Percentiles rank a stretch among this genome's conserved stretches.
phyloP scores from a whole-genome alignment of 176 grass and related monocot genomes.

The Phyllostachys edulis region DNA sequence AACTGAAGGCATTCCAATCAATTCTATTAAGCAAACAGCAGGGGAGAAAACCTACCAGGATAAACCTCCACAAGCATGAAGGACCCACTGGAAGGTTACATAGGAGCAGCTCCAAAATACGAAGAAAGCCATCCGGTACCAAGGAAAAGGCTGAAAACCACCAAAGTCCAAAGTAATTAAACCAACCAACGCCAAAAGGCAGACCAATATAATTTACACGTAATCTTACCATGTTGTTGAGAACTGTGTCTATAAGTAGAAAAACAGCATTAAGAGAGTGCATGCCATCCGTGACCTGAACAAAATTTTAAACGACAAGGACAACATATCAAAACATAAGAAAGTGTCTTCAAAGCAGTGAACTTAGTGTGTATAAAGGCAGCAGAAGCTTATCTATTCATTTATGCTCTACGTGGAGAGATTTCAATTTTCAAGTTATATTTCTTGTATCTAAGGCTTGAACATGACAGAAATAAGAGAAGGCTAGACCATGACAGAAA shows the following conservation, averaged over 20 bases:
- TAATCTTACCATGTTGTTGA: constrained; percentile 80
- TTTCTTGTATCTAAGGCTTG: not conserved
- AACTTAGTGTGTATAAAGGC: not conserved
- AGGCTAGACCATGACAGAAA: not conserved
- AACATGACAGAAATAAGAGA: not conserved
- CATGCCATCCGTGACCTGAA: constrained; percentile 77
- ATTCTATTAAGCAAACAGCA: constrained; percentile 16
- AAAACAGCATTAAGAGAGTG: constrained; percentile 77
- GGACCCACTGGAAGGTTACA: constrained; percentile 80
- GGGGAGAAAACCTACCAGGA: constrained; percentile 57
- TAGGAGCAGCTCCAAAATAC: constrained; percentile 83
- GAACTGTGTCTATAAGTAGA: constrained; percentile 71
- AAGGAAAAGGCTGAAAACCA: constrained; percentile 76
- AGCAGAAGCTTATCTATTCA: not conserved
- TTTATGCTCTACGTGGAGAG: not conserved
- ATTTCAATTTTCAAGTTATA: not conserved
- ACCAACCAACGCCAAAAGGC: constrained; percentile 8
- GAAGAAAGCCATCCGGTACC: constrained; percentile 85
- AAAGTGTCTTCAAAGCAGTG: not conserved
- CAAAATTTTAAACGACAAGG: not conserved
- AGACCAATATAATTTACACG: not conserved
- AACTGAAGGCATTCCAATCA: not conserved
- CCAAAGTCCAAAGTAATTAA: constrained; percentile 20
- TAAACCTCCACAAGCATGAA: constrained; percentile 61
- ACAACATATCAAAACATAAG: not conserved